Conservation (phyloP, 257 asterid genomes). For the Nicotiana undulata region DNA sequence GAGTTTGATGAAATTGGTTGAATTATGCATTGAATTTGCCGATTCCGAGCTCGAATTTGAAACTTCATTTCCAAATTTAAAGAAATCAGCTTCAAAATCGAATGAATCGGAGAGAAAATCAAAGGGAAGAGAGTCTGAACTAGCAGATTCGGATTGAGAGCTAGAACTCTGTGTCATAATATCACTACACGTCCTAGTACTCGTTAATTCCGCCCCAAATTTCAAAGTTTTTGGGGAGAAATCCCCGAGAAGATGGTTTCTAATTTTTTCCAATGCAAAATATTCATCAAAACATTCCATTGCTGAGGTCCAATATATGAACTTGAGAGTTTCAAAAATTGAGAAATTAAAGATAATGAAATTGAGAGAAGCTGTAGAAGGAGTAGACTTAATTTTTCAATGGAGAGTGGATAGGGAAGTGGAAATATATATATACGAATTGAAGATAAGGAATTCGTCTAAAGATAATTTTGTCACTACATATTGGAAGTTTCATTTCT, state of each 20-base stretch:
- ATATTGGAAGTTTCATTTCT: not conserved
- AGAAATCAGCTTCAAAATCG: not conserved
- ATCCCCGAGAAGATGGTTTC: slow-evolving; percentile 38
- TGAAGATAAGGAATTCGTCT: not conserved
- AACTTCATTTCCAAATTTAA: not conserved
- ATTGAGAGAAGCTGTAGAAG: no score
- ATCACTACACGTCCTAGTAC: not conserved
- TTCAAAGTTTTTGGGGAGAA: slow-evolving; percentile 5
- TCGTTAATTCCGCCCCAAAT: not conserved
- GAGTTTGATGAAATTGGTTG: not conserved
- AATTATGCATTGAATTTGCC: not conserved
- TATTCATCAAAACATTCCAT: not conserved
- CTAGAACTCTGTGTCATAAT: not conserved
- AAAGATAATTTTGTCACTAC: not conserved
- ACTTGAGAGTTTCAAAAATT: no score
- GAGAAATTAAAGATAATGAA: no score
- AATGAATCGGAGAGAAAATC: not conserved
- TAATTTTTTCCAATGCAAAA: slow-evolving; percentile 9
- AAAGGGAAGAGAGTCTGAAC: not conserved
- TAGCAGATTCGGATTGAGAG: not conserved
- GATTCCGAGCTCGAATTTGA: not conserved
- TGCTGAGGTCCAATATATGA: not conserved
- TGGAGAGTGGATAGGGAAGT: not conserved
- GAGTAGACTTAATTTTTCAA: not conserved
- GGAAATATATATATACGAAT: not conserved